Evolutionary conservation across 176 grass and related monocot genomes (phyloP).

Genomic region (Areca catechu): DNA sequence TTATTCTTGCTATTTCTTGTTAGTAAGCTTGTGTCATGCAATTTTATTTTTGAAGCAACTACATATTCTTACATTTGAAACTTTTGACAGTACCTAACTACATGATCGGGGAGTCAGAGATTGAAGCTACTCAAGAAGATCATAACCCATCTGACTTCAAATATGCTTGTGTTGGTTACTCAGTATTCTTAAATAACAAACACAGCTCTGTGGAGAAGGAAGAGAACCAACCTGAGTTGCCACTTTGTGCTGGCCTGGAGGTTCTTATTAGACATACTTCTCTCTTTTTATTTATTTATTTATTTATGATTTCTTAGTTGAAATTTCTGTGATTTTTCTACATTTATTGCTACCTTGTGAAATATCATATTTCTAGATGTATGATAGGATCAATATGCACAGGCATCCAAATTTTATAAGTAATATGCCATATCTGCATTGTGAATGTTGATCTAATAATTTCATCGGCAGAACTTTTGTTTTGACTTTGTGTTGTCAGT

Average conservation of each 20-base stretch:
- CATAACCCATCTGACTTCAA: conserved; percentile 67
- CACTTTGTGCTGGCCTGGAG: conserved; percentile 83
- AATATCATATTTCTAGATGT: too few species aligned
- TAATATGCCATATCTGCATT: too few species aligned
- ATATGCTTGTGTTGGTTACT: conserved; percentile 83
- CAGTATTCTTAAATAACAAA: conserved; percentile 67
- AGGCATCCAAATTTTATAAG: too few species aligned
- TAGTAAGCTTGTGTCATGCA: too few species aligned
- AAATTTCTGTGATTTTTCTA: neutral
- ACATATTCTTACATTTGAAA: too few species aligned
- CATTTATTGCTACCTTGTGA: too few species aligned
- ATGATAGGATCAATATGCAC: too few species aligned
- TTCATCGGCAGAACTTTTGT: too few species aligned
- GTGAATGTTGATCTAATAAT: too few species aligned
- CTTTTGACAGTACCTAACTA: conserved; percentile 50
- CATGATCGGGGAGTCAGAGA: conserved; percentile 72
- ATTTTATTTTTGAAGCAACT: too few species aligned
- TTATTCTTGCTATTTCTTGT: too few species aligned
- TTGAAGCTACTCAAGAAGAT: conserved; percentile 69
- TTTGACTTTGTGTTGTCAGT: too few species aligned
- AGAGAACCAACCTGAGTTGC: conserved; percentile 46
- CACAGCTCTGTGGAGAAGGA: conserved; percentile 24
- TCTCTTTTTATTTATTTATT: neutral
- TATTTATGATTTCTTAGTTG: conserved; percentile 3
- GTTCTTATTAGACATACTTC: conserved; percentile 22